Base-by-base conservation (phyloP, 139 green algal genomes). In the Chlorella sp. region DNA sequence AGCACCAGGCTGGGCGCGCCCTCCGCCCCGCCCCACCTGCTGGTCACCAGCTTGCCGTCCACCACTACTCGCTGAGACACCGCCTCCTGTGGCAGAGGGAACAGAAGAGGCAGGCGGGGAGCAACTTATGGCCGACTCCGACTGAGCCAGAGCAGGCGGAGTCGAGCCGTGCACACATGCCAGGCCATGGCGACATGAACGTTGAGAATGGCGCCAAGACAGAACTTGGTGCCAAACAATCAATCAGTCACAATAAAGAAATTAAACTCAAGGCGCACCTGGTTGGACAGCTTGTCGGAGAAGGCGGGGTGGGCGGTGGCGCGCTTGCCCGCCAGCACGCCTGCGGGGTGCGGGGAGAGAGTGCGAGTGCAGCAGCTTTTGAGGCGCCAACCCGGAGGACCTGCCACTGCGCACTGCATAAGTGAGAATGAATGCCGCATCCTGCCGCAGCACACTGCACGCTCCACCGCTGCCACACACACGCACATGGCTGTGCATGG, bases 291-390 rank as follows among this genome's bases (percentile, higher is more conserved):
- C 82, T 92, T 92, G 80, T 90, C 91, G 13, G 87, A 74, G 82
- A 99, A 99, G 32, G 89, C 95, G 2, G 97, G 97, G 87, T 99
- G 97, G 3, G 90, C 85, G 2, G 97, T 99, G 0, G 94, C 96
- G 41, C 86, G 89, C 41, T 85, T 88, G 48, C 94, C 92, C 3
- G 92, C 80, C 3, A 99, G 76, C 1, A 99, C 87, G 30, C 95
- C 83, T 82, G 82, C 81, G 4, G 67, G n/a, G 38, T 20, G 30
- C 24, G 16, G 80, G 0, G 30, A 9, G 56, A 1, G 32, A 13
- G 0, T 1, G 32, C 8, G 16, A 7, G 11, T 54, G 46, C 7
- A 7, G 11, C 46, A 7, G 11, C 46, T 11, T 11, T 54, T n/a
- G n/a, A n/a, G n/a, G n/a, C n/a, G n/a, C n/a, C n/a, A n/a, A n/a